phyloP scores from a whole-genome alignment of 208 protist genomes.

The Borovskyia barvae region DNA sequence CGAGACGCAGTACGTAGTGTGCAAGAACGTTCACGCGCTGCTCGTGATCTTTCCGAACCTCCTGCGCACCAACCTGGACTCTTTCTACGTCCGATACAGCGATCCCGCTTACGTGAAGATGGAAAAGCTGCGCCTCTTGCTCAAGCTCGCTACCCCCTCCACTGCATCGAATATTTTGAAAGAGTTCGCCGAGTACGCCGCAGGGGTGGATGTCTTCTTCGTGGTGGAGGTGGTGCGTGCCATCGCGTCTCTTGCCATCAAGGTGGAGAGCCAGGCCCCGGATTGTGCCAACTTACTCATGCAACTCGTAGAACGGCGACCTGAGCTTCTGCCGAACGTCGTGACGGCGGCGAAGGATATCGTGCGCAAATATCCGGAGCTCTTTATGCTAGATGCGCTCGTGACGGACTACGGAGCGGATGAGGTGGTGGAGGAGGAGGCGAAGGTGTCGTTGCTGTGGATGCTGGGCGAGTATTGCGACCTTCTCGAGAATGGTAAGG shows the following conservation, averaged over 20 bases:
- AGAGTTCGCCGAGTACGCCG: constrained; percentile 98
- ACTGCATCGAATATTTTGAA: constrained; percentile 94
- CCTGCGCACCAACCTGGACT: constrained; percentile 85
- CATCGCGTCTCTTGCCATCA: constrained; percentile 98
- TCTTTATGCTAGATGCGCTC: constrained; percentile 70
- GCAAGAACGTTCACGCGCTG: constrained; percentile 98
- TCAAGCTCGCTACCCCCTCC: constrained; percentile 93
- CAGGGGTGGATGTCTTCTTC: constrained; percentile 98
- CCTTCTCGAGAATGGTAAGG: constrained; percentile 94
- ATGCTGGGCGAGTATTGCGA: constrained; percentile 99
- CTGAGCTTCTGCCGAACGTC: constrained; percentile 68
- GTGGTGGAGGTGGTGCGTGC: constrained; percentile 96
- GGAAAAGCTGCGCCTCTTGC: constrained; percentile 99
- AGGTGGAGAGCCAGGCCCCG: constrained; percentile 95
- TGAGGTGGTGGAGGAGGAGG: constrained; percentile 96
- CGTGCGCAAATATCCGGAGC: constrained; percentile 75
- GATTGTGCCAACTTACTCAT: constrained; percentile 91
- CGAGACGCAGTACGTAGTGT: constrained; percentile 98
- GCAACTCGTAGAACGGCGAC: constrained; percentile 45
- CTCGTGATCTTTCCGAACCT: constrained; percentile 96
- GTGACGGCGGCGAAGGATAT: constrained; percentile 86
- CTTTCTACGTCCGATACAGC: constrained; percentile 99
- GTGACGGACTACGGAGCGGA: constrained; percentile 69
- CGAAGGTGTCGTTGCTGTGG: constrained; percentile 98
- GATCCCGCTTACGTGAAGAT: constrained; percentile 99